A percentile compares a stretch with the other conserved stretches of the same genome.
These are phyloP conservation scores for Calocera cornea DNA, from an alignment of 768 basidiomycete genomes.

Conservation along the genomic window DNA sequence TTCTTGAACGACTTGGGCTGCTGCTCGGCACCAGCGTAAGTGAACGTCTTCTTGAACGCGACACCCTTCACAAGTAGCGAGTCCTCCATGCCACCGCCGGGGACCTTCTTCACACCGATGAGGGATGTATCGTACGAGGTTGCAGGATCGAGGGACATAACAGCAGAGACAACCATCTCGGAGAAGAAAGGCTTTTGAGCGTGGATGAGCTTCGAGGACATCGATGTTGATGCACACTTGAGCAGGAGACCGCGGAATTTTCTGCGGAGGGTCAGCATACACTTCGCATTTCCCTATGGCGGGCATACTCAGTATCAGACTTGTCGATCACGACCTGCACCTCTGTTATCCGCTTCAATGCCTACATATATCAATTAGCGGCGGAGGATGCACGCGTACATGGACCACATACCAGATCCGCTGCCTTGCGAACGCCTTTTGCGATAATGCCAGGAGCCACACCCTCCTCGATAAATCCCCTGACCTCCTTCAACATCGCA, in stretches of 20 bases:
- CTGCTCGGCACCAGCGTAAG: constrained; percentile 97
- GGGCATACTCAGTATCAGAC: constrained; percentile 68
- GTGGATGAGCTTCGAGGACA: constrained; percentile 99
- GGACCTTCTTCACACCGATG: constrained; percentile 94
- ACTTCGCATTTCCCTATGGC: neutral
- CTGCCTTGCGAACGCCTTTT: constrained; percentile 85
- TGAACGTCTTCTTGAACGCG: constrained; percentile 98
- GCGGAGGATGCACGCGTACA: constrained; percentile 8
- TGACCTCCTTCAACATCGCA: constrained; percentile 85
- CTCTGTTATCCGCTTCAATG: constrained; percentile 71
- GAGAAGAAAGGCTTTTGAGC: constrained; percentile 99
- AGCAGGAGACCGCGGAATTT: constrained; percentile 86
- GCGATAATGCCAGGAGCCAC: constrained; percentile 96
- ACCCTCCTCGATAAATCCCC: constrained; percentile 86
- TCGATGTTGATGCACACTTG: constrained; percentile 97
- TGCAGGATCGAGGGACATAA: constrained; percentile 71
- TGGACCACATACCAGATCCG: constrained; percentile 54
- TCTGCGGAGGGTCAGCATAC: constrained; percentile 31
- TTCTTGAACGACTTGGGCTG: constrained; percentile 86
- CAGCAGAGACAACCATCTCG: constrained; percentile 96
- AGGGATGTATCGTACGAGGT: constrained; percentile 88
- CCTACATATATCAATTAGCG: constrained; percentile 32
- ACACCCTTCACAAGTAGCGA: constrained; percentile 81
- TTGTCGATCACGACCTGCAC: constrained; percentile 85
- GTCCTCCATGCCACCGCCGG: constrained; percentile 92